Base-by-base conservation (phyloP, 2,329 filamentous ascomycete genomes). In the Pestalotiopsis sp. region DNA sequence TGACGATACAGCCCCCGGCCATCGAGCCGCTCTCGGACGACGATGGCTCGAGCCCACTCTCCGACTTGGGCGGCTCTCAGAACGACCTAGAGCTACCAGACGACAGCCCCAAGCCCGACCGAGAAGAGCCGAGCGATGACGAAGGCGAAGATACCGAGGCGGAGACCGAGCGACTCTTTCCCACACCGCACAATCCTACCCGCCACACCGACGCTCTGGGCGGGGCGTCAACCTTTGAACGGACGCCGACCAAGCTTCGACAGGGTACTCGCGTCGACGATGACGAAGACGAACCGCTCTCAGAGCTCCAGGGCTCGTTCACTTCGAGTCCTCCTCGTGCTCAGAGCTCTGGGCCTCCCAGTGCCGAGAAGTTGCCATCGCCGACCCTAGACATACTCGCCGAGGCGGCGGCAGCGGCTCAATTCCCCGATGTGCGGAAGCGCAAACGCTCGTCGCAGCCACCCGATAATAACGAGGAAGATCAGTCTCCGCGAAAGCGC, bases 81-180 rank as follows among this genome's bases (percentile, higher is more conserved):
- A 86, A 84, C 57, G 91, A 93, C 64, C 89, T 92, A 70, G 91
- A 91, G 65, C 87, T 87, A 69, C 85, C 87, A 63, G 70, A 69
- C 13, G 44, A 63, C 14, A 64, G 74, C 68, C 55, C 64, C 26
- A 44, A 40, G 10, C n/a, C 39, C 17, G 68, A 69, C 70, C 70
- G 73, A 64, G 71, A 74, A 65, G 73, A 75, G 13, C 71, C 73
- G 7, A 67, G 66, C 24, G 75, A 72, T 72, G 84, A 84, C 9
- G 83, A 86, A 72, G 88, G 83, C 73, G 88, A 89, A 75, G 88
- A 88, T 78, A 91, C 94, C 3, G 95, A 98, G 80, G 95, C 95
- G 40, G 95, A 98, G 81, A 98, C 95, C 1, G 94, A 98, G 81
- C 91, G 96, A 68, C 86, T 99, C 69, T 96, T 96, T 76, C 90